A percentile compares a stretch with the other conserved stretches of the same genome.
Conservation (phyloP, 2,329 filamentous ascomycete species). For the Neofusicoccum sp. region DNA sequence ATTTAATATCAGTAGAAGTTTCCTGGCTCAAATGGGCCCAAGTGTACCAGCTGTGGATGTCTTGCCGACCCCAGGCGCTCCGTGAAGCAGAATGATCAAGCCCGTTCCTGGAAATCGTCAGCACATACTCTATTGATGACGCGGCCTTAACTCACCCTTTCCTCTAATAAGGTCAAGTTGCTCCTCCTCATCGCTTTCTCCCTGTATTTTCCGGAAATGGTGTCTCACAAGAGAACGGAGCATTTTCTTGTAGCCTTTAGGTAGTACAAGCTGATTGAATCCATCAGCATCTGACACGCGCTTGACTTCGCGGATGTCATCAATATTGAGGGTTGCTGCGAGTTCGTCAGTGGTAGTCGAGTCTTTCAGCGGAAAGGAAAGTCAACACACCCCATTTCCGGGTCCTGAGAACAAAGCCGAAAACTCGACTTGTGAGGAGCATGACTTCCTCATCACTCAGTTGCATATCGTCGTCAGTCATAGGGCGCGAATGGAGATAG, state of each 20-base stretch:
- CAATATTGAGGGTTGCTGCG: not conserved
- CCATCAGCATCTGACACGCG: not conserved
- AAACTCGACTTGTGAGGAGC: not conserved
- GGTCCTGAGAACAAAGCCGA: conserved; percentile 19
- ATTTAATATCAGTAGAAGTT: too few relatives aligned
- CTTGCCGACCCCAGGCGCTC: not conserved
- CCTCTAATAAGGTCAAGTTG: not conserved
- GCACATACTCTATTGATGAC: not conserved
- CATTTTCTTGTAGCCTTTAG: not conserved
- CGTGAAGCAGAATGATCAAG: not conserved
- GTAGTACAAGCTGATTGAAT: not conserved
- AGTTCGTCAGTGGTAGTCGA: not conserved
- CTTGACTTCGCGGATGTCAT: not conserved
- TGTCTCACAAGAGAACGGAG: not conserved
- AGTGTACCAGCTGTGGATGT: not conserved
- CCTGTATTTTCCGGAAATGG: not conserved
- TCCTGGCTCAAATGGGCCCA: not conserved
- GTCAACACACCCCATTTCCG: conserved; percentile 17
- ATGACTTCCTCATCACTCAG: not conserved
- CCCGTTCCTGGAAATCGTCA: not conserved
- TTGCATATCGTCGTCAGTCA: not conserved
- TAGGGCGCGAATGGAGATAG: not conserved
- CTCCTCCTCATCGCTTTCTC: not conserved
- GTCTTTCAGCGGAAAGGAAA: not conserved
- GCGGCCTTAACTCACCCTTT: not conserved